A percentile compares a stretch with the other conserved stretches of the same genome.
These are phyloP conservation scores for Exophiala xenobiotica DNA, from an alignment of 2,329 filamentous ascomycete species.

Conservation along the genomic window DNA sequence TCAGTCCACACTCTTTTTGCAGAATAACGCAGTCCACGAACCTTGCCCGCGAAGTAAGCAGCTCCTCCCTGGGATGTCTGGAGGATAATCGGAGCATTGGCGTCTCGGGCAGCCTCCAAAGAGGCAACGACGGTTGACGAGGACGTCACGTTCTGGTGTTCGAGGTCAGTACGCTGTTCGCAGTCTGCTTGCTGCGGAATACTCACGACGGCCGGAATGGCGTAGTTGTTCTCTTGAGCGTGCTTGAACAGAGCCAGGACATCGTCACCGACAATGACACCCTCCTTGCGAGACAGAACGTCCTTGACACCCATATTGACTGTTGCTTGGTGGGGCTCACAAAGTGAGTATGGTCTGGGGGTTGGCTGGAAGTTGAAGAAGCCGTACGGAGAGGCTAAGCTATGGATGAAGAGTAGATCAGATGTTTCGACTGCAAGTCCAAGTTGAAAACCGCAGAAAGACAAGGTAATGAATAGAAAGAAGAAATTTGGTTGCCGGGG, in stretches of 20 bases:
- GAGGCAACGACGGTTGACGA: slow-evolving; percentile 82
- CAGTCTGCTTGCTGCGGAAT: not conserved
- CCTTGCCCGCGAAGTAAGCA: slow-evolving; percentile 88
- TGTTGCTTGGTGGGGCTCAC: slow-evolving; percentile 10
- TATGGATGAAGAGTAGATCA: not conserved
- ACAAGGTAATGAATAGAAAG: not conserved
- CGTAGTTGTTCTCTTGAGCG: slow-evolving; percentile 81
- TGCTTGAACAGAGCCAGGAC: slow-evolving; percentile 78
- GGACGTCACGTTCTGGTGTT: slow-evolving; percentile 76
- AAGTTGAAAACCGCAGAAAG: not conserved
- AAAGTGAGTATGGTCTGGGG: not conserved
- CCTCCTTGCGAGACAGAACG: slow-evolving; percentile 62
- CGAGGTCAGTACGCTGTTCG: slow-evolving; percentile 8
- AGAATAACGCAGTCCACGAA: slow-evolving; percentile 35
- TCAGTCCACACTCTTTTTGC: slow-evolving; percentile 7
- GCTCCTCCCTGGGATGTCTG: slow-evolving; percentile 92
- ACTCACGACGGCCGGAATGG: slow-evolving; percentile 75
- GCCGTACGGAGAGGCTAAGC: not conserved
- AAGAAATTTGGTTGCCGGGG: no score
- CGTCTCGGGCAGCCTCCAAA: slow-evolving; percentile 91
- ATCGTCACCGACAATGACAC: slow-evolving; percentile 68
- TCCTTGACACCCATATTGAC: slow-evolving; percentile 45
- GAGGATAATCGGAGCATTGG: slow-evolving; percentile 87
- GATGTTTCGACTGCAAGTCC: not conserved
- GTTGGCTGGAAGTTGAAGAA: not conserved